phyloP scores from a whole-genome alignment of 352 stramenopile genomes.

The Phytophthora pluvialis region DNA sequence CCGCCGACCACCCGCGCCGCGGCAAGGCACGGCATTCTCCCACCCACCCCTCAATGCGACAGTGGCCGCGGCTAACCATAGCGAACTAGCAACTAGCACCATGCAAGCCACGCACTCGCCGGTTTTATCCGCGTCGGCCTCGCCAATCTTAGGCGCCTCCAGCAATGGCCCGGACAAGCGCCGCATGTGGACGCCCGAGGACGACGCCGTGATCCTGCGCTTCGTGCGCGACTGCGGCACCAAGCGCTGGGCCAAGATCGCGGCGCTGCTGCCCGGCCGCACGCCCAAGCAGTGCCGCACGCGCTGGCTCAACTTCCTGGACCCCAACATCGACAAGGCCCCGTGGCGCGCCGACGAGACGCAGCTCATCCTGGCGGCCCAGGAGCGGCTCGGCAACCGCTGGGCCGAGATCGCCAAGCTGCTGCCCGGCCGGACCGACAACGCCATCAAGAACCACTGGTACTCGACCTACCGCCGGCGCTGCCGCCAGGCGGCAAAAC shows the following conservation, averaged over 20 bases:
- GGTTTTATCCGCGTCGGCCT: conserved; percentile 1
- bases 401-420: conserved; percentile 98
- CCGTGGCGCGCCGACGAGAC: conserved; percentile 94
- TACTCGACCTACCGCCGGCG: conserved; percentile 78
- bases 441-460: conserved; percentile 90
- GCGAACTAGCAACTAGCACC: not conserved
- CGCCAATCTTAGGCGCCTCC: not conserved
- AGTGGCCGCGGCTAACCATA: conserved; percentile 12
- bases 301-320: conserved; percentile 95
- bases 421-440: conserved; percentile 92
- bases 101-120: conserved; percentile 7
- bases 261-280: conserved; percentile 89
- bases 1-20: not conserved
- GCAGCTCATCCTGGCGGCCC: conserved; percentile 74
- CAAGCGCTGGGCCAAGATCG: conserved; percentile 95
- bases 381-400: conserved; percentile 91
- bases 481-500: conserved; percentile 63
- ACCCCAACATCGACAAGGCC: conserved; percentile 93
- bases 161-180: conserved; percentile 42
- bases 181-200: conserved; percentile 63
- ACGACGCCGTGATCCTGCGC: conserved; percentile 71
- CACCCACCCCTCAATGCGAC: conserved; percentile 14
- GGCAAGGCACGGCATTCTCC: not conserved
- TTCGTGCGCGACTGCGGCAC: conserved; percentile 79
- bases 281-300: conserved; percentile 98